A percentile compares a stretch with the other conserved stretches of the same genome.
These are phyloP conservation scores for Pyrenophora tritici-repentis DNA, from an alignment of 2,329 filamentous ascomycete genomes.

Conservation along the genomic window DNA sequence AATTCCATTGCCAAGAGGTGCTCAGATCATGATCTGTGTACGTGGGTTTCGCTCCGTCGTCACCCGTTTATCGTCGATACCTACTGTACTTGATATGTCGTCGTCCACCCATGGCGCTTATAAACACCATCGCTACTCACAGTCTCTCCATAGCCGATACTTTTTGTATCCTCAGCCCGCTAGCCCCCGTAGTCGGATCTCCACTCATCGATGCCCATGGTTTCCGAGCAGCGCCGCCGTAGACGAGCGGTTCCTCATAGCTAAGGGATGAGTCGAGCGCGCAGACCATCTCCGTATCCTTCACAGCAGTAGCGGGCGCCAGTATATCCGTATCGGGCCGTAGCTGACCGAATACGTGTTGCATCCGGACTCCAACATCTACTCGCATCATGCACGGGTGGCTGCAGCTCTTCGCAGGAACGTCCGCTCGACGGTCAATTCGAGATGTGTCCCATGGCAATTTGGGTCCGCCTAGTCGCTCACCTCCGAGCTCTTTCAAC, in stretches of 20 bases:
- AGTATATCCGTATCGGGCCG: too few species aligned
- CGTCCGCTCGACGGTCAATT: too few species aligned
- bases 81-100: neutral
- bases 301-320: too few species aligned
- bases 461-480: too few species aligned
- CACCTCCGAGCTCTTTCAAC: too few species aligned
- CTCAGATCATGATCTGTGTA: conserved; percentile 7
- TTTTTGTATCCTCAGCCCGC: neutral
- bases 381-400: too few species aligned
- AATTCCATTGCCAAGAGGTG: conserved; percentile 6
- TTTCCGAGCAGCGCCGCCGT: neutral
- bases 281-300: too few species aligned
- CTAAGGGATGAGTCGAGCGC: too few species aligned
- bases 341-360: too few species aligned
- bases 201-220: neutral
- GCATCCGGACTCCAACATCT: too few species aligned
- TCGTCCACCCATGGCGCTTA: neutral
- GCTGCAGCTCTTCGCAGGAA: too few species aligned
- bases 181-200: neutral
- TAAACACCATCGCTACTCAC: neutral
- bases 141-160: neutral
- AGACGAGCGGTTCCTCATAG: neutral
- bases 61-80: neutral
- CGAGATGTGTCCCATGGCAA: too few species aligned
- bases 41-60: conserved; percentile 2